phyloP scores from a whole-genome alignment of 148 eudicot species.

The Cornus controversa region DNA sequence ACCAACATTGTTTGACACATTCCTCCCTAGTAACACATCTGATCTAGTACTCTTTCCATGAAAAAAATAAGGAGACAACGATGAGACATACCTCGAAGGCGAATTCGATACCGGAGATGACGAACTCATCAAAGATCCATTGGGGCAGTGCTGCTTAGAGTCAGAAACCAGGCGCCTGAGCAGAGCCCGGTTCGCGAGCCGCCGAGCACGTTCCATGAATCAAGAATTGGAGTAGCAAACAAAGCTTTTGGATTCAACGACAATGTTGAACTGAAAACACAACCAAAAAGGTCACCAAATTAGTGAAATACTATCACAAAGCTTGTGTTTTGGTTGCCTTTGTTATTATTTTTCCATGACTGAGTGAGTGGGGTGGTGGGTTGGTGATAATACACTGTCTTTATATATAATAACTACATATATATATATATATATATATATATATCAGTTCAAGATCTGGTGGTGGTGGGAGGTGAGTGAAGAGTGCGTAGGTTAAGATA shows the following conservation, averaged over 20 bases:
- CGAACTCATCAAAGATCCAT: slow-evolving; percentile 14
- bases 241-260: background rate
- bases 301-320: background rate
- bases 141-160: slow-evolving; percentile 37
- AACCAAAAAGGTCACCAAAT: background rate
- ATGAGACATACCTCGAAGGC: slow-evolving; percentile 65
- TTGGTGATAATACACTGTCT: slow-evolving; percentile 20
- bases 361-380: slow-evolving; percentile 30
- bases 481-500: slow-evolving; percentile 19
- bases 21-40: slow-evolving; percentile 20
- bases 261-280: background rate
- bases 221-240: background rate
- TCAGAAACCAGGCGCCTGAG: slow-evolving; percentile 54
- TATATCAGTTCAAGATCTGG: slow-evolving; percentile 26
- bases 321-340: background rate
- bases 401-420: background rate
- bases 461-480: slow-evolving; percentile 36
- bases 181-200: slow-evolving; percentile 59
- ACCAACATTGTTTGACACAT: slow-evolving; percentile 28
- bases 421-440: slow-evolving; percentile 2
- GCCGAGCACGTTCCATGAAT: slow-evolving; percentile 79
- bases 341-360: slow-evolving; percentile 16
- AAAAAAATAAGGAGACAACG: slow-evolving; percentile 45
- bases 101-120: slow-evolving; percentile 17
- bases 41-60: slow-evolving; percentile 23